A percentile compares a stretch with the other conserved stretches of the same genome.
These are phyloP conservation scores for Arachnomyces sp. DNA, from an alignment of 2,329 filamentous ascomycete species.

Conservation along the genomic window DNA sequence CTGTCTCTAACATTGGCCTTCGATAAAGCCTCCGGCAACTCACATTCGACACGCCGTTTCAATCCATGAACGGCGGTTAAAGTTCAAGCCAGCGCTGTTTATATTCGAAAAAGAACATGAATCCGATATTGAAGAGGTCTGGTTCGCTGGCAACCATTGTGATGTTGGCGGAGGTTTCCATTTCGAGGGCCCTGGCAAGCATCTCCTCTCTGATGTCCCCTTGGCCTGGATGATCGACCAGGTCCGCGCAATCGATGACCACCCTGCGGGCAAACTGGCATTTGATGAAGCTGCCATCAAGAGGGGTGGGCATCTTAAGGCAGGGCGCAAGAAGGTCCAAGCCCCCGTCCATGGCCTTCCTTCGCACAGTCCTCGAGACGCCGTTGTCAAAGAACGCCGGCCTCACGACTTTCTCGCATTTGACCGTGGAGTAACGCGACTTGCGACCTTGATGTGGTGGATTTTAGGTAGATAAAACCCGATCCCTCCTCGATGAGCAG, in stretches of 20 bases:
- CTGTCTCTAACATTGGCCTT: conserved; percentile 21
- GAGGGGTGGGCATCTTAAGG: conserved; percentile 8
- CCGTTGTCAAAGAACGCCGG: not conserved
- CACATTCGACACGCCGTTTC: conserved; percentile 47
- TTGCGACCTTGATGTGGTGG: conserved; percentile 27
- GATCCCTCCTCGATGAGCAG: not conserved
- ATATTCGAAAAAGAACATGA: conserved; percentile 13
- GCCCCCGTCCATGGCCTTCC: not conserved
- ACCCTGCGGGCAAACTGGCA: conserved; percentile 16
- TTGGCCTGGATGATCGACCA: conserved; percentile 44
- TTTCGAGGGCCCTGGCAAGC: conserved; percentile 20
- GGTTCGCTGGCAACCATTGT: conserved; percentile 48
- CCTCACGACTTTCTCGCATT: conserved; percentile 28
- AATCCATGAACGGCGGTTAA: conserved; percentile 47
- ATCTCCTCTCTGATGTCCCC: conserved; percentile 41
- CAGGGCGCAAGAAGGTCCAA: conserved; percentile 8
- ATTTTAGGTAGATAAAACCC: conserved; percentile 18
- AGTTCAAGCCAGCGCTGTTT: conserved; percentile 47
- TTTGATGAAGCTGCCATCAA: conserved; percentile 15
- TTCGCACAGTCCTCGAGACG: not conserved
- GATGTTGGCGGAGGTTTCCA: conserved; percentile 49
- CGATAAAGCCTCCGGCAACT: conserved; percentile 40
- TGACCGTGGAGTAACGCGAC: conserved; percentile 19
- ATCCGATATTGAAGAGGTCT: conserved; percentile 45
- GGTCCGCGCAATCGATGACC: conserved; percentile 19